Conservation (phyloP, 2,329 filamentous ascomycete species). For the Ophiognomonia clavigignenti-juglandacearum region DNA sequence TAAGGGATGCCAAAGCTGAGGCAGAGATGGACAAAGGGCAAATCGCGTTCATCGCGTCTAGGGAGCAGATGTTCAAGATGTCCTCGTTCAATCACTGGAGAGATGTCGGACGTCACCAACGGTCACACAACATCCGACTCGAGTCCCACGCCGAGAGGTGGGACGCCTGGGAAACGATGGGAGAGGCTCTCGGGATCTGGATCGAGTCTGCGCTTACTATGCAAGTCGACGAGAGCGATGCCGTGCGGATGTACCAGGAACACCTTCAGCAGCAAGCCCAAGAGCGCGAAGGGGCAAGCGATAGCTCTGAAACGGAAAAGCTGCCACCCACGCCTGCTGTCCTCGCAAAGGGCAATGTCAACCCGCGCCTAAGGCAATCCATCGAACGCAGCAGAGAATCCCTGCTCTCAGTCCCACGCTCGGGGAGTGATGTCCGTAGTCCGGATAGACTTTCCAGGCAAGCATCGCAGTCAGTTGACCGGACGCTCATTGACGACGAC, state of each 20-base stretch:
- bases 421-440: background rate
- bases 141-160: constrained; percentile 14
- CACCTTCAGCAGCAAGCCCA: constrained; percentile 11
- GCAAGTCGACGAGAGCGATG: constrained; percentile 15
- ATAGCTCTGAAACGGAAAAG: background rate
- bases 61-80: constrained; percentile 14
- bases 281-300: constrained; percentile 3
- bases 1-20: constrained; percentile 9
- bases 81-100: constrained; percentile 17
- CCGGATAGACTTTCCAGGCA: constrained; percentile 1
- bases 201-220: constrained; percentile 23
- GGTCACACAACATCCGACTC: constrained; percentile 8
- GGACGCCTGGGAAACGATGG: constrained; percentile 15
- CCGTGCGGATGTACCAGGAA: constrained; percentile 14
- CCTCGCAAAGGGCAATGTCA: constrained; percentile 1
- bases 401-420: background rate
- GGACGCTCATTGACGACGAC: constrained; percentile 12
- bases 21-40: constrained; percentile 8
- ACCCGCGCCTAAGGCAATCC: constrained; percentile 14
- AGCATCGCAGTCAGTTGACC: constrained; percentile 11
- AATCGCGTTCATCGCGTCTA: constrained; percentile 12
- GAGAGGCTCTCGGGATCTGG: constrained; percentile 37
- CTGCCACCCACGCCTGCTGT: background rate
- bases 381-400: constrained; percentile 10
- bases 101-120: constrained; percentile 4